Percentiles rank a stretch among this genome's conserved stretches.
Evolutionary conservation across 2,329 filamentous ascomycete species (phyloP).

Genomic region (Epichloe glyceriae): DNA sequence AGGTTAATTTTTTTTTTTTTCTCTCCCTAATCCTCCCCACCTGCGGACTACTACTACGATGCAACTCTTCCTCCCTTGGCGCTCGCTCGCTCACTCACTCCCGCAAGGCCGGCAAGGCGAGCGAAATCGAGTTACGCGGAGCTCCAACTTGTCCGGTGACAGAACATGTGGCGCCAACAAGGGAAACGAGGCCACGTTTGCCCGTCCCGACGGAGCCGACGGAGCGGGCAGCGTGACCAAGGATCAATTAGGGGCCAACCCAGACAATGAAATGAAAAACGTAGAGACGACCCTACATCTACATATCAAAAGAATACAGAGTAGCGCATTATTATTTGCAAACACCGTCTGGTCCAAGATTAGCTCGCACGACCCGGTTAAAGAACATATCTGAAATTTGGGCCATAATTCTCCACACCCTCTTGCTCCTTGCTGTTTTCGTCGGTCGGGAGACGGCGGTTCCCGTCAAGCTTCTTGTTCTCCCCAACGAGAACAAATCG

Average conservation of each 20-base stretch:
- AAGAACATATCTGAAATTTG: conserved; percentile 5
- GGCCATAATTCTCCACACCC: conserved; percentile 6
- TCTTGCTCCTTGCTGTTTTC: not conserved
- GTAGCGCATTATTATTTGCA: too few species aligned
- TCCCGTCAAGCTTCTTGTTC: conserved; percentile 6
- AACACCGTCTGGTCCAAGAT: not conserved
- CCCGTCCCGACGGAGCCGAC: conserved; percentile 27
- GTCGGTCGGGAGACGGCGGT: not conserved
- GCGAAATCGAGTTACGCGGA: too few species aligned
- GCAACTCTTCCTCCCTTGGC: too few species aligned
- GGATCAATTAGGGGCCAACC: conserved; percentile 10
- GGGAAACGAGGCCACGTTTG: conserved; percentile 39
- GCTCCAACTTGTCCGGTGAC: too few species aligned
- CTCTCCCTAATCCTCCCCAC: too few species aligned
- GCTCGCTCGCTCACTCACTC: too few species aligned
- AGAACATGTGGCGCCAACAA: too few species aligned
- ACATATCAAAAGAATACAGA: not conserved
- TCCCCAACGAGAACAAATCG: conserved; percentile 2
- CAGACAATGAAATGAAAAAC: not conserved
- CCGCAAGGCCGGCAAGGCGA: too few species aligned
- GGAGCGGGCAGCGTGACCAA: conserved; percentile 30
- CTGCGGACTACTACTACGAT: too few species aligned
- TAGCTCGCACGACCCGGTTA: not conserved
- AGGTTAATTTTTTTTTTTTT: too few species aligned
- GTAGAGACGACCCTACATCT: not conserved